Evolutionary conservation across 306 rosid species (phyloP), one percentile per base, ranked within the genome.

Genomic region (Trifolium dubium): DNA sequence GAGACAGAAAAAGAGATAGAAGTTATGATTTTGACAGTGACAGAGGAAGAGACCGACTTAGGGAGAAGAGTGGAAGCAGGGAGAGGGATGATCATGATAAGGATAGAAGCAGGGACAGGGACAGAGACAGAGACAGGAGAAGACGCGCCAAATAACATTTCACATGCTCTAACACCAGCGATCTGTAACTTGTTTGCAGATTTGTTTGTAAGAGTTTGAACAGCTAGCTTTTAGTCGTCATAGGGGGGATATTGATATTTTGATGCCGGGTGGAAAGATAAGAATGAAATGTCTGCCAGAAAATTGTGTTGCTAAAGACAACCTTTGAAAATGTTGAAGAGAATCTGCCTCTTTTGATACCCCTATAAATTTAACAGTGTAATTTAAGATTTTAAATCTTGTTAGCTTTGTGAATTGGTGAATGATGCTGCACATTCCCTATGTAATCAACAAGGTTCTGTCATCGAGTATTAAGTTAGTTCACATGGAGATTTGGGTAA

Each of bases 1-100:
- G 88, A 65, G 97, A 90, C 71, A 84, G 89, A 79, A 88, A 79
- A 56, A 63, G 90, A 72, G 96, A 91, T 15, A 91, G 85, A 81
- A 85, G 49, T 74, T 34, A 80, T 63, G 95, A 89, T 80, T 72
- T 80, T 14, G 89, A 88, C 51, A 67, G 51, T 35, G 93, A 90
- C n/a, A 83, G 88, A 61, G 93, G 87, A 74, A 77, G 82, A 64
- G 87, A 86, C 41, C 76, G 91, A 51, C 87, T 46, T 49, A 71
- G 90, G 30, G 99, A 89, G 70, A 92, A 92, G 85, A 87, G 99
- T 84, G 98, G 97, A 69, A 92, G 99, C 83, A 73, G 90, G 70
- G 99, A 94, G 72, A 86, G 95, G 77, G 98, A 94, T 67, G 99
- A 94, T 71, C 86, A 83, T 6, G 96, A 90, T 44, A 85, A 81